A percentile compares a stretch with the other conserved stretches of the same genome.
Conservation (phyloP, 2,329 filamentous ascomycete genomes). For the Aspergillus felis region DNA sequence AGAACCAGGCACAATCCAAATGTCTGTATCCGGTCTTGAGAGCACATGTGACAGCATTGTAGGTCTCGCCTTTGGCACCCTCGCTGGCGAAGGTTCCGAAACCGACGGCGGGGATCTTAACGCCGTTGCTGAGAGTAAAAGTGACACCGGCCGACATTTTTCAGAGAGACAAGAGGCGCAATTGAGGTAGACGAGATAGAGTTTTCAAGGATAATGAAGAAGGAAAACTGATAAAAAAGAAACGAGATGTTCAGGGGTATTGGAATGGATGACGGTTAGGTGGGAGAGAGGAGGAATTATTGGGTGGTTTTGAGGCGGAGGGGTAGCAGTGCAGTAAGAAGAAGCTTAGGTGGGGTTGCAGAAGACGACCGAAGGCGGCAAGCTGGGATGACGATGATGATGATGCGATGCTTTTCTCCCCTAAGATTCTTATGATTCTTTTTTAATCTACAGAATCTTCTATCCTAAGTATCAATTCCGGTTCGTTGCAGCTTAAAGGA, state of each 20-base stretch:
- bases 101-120: slow-evolving; percentile 59
- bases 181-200: neutral
- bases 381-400: neutral
- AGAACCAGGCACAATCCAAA: slow-evolving; percentile 55
- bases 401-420: neutral
- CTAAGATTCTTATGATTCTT: neutral
- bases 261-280: neutral
- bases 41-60: slow-evolving; percentile 50
- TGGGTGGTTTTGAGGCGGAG: neutral
- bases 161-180: slow-evolving; percentile 3
- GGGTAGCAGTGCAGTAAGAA: neutral
- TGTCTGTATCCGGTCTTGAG: slow-evolving; percentile 52
- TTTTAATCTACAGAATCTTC: neutral
- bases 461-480: neutral
- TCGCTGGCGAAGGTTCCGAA: slow-evolving; percentile 67
- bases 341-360: neutral
- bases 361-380: neutral
- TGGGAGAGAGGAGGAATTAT: neutral
- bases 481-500: neutral
- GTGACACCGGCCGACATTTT: slow-evolving; percentile 54
- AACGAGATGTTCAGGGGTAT: neutral
- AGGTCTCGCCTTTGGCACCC: slow-evolving; percentile 56
- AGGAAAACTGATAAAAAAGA: slow-evolving; percentile 1
- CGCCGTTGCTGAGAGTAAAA: slow-evolving; percentile 55
- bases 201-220: slow-evolving; percentile 1